Percentiles rank a stretch among this genome's conserved stretches.
Conservation (phyloP, 2,329 filamentous ascomycete species). For the Venturia asperata region DNA sequence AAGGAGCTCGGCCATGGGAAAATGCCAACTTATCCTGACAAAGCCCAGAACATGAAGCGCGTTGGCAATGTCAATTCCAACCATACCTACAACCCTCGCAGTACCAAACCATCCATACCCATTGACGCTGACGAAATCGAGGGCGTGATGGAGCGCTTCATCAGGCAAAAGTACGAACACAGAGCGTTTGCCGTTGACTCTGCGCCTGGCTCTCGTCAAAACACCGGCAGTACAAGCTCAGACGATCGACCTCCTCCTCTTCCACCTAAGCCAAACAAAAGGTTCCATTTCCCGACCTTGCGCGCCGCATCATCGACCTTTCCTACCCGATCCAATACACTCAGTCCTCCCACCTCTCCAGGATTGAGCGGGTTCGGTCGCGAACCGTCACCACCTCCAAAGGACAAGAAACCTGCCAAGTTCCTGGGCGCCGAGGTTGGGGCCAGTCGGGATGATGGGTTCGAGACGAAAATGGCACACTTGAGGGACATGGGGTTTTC, state of each 20-base stretch:
- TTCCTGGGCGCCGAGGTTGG: constrained; percentile 40
- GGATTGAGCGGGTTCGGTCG: constrained; percentile 28
- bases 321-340: constrained; percentile 52
- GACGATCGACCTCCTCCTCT: constrained; percentile 51
- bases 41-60: constrained; percentile 77
- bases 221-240: constrained; percentile 50
- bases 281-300: constrained; percentile 54
- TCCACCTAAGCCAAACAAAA: constrained; percentile 53
- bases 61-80: constrained; percentile 84
- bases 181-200: constrained; percentile 41
- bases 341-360: constrained; percentile 35
- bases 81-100: constrained; percentile 79
- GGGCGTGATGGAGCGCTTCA: constrained; percentile 89
- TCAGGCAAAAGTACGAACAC: constrained; percentile 86
- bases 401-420: constrained; percentile 18
- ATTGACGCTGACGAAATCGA: constrained; percentile 90
- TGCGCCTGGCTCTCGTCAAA: constrained; percentile 41
- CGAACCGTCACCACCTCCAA: constrained; percentile 34
- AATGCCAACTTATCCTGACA: constrained; percentile 23
- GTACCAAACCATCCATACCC: constrained; percentile 74
- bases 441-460: constrained; percentile 46
- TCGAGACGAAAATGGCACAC: constrained; percentile 68
- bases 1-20: constrained; percentile 33
- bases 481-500: constrained; percentile 87
- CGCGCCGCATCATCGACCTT: constrained; percentile 65